Evolutionary conservation across 192 early-diverging fungal genomes (phyloP), one percentile per base, ranked within the genome.

Genomic region (Irineochytrium annulatum): DNA sequence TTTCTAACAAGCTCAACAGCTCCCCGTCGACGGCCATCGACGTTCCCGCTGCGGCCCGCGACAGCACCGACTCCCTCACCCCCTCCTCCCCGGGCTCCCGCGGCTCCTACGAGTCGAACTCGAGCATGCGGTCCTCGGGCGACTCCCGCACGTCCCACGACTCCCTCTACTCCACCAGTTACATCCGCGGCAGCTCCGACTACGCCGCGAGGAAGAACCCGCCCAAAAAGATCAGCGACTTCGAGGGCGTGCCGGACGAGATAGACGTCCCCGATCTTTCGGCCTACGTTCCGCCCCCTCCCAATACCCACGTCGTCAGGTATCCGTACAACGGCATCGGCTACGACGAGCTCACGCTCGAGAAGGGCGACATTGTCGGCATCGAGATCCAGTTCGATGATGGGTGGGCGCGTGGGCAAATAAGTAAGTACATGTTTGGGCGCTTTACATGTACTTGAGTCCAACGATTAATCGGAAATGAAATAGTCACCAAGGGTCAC

Each of bases 331-430:
- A 53, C 52, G 67, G 70, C 0, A 43, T 48, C 20, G 30, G 60
- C 30, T 31, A 55, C 20, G 80, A 82, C 62, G 80, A 82, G 57
- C 52, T 82, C 58, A 56, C 56, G 13, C 48, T 82, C 52, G 67
- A 74, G 34, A 60, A 64, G n/a, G 80, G 77, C 30, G 80, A 82
- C 39, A 73, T 82, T 43, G 70, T 82, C 46, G 77, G 73, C 52
- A 76, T 82, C 32, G 80, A 82, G 67, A 55, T 66, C 19, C 65
- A 69, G 58, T 82, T 73, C 55, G 45, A 45, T 1, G 80, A 82
- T 58, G 77, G 77, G 22, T 82, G 77, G 80, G 77, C 77, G 3
- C 61, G 77, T 53, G 77, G 74, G 3, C 77, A 80, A 43, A 53
- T 67, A 43, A 43, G 62, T 63, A 37, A 55, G 62, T 55, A 0